Conservation (phyloP, 2,329 filamentous ascomycete species). For the Tolypocladium ovalisporum region DNA sequence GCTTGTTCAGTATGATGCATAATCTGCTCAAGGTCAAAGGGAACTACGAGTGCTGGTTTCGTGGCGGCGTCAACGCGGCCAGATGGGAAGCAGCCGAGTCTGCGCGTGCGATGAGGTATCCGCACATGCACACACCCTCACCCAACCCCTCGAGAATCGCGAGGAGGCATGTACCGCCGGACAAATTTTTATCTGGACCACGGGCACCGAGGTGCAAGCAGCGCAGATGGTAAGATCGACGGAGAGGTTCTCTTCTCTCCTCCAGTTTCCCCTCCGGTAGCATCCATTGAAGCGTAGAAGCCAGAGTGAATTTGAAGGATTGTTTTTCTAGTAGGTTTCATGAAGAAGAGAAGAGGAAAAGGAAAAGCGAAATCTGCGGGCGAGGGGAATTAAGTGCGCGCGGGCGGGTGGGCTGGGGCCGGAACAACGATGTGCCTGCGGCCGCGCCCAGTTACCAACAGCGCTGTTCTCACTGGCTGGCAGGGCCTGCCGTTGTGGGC, state of each 20-base stretch:
- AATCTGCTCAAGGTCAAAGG: background rate
- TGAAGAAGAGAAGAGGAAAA: slow-evolving; percentile 16
- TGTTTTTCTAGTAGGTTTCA: slow-evolving; percentile 32
- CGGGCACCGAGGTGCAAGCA: slow-evolving; percentile 20
- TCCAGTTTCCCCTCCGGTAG: slow-evolving; percentile 60
- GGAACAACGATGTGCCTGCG: slow-evolving; percentile 16
- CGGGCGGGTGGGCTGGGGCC: background rate
- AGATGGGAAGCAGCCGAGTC: background rate
- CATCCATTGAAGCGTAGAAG: slow-evolving; percentile 42
- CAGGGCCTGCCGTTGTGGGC: background rate
- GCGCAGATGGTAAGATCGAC: slow-evolving; percentile 39
- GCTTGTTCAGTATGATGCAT: background rate
- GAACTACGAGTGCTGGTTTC: background rate
- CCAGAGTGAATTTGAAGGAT: slow-evolving; percentile 62
- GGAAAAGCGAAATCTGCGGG: background rate
- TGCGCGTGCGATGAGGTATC: background rate
- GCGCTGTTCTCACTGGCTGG: background rate
- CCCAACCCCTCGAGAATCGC: background rate
- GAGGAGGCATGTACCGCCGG: slow-evolving; percentile 19
- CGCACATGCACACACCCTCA: background rate
- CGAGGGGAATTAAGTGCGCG: background rate
- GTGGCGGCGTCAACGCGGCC: background rate
- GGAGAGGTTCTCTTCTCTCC: slow-evolving; percentile 44
- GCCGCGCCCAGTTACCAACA: background rate
- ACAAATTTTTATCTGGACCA: slow-evolving; percentile 22